Evolutionary conservation across 2,329 filamentous ascomycete species (phyloP), one percentile per base, ranked within the genome.

Genomic region (Anthostomella pinea): DNA sequence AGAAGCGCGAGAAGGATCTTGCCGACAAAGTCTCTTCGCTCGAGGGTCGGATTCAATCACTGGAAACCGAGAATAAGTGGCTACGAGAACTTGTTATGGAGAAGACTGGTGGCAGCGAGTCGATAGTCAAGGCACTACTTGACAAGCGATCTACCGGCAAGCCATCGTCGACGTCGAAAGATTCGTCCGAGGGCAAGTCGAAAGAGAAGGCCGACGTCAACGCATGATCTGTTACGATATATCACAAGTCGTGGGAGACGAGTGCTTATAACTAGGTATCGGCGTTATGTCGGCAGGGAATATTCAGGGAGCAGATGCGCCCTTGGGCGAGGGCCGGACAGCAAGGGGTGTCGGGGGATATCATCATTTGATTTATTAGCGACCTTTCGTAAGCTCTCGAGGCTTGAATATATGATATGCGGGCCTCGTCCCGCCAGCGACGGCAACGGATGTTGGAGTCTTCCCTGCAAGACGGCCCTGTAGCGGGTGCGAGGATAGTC

Each of bases 1-100:
- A 91, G 64, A 81, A 80, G 56, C 83, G 80, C 3, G 83, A 87
- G 53, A 88, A 89, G 64, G 88, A 94, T 51, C 86, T 91, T 66
- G 79, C 79, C 18, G 85, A 93, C 29, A 89, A 89, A 67, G 85
- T 90, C 33, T 71, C 77, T 13, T 70, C 72, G 13, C 73, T 95
- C 6, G 86, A 94, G 65, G 74, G 74, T 53, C 79, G 80, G 40
- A 83, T 93, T 36, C 75, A 77, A 39, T 75, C 79, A 40, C 61
- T 83, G n/a, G 76, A 82, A 56, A 77, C 76, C 26, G 72, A 70
- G 37, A 61, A 61, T 41, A 60, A 59, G 37, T 61, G 57, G 56
- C 33, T 61, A 29, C 47, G 56, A 26, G 82, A 88, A 55, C 75
- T 91, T n/a, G 78, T 91, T 30, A 85, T 86, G 33, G 86, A 90